phyloP scores from a whole-genome alignment of 768 basidiomycete genomes.

The Coprinellus micaceus region DNA sequence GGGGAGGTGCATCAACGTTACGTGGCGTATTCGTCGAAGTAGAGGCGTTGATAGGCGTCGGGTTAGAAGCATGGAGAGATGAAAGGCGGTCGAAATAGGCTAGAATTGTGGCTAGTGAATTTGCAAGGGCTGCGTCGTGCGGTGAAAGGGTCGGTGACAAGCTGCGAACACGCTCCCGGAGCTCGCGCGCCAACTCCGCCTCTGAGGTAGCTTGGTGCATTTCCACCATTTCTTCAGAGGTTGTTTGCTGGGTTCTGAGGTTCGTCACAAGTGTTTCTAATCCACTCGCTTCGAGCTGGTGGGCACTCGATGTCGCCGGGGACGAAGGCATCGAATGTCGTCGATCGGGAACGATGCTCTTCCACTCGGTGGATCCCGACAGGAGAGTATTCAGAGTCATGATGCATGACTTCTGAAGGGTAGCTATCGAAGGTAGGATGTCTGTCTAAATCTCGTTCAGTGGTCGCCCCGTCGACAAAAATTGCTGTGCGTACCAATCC shows the following conservation, averaged over 20 bases:
- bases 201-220: constrained; percentile 38
- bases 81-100: constrained; percentile 65
- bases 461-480: not conserved
- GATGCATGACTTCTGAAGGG: constrained; percentile 71
- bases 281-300: constrained; percentile 35
- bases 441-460: constrained; percentile 40
- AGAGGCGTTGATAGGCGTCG: constrained; percentile 4
- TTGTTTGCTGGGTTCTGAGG: constrained; percentile 47
- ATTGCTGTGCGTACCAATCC: constrained; percentile 21
- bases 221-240: constrained; percentile 48
- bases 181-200: constrained; percentile 54
- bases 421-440: constrained; percentile 66
- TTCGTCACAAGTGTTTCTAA: constrained; percentile 62
- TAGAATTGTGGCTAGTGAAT: constrained; percentile 65
- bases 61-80: constrained; percentile 28
- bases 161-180: constrained; percentile 50
- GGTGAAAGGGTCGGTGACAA: constrained; percentile 41
- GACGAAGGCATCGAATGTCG: constrained; percentile 57
- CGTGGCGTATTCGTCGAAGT: constrained; percentile 10
- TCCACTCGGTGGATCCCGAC: constrained; percentile 41
- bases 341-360: constrained; percentile 55
- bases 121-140: constrained; percentile 60
- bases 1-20: constrained; percentile 22
- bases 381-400: constrained; percentile 72
- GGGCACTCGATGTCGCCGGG: constrained; percentile 30